phyloP scores from a whole-genome alignment of 2,329 filamentous ascomycete species.

The Aspergillus ochraceoroseus region DNA sequence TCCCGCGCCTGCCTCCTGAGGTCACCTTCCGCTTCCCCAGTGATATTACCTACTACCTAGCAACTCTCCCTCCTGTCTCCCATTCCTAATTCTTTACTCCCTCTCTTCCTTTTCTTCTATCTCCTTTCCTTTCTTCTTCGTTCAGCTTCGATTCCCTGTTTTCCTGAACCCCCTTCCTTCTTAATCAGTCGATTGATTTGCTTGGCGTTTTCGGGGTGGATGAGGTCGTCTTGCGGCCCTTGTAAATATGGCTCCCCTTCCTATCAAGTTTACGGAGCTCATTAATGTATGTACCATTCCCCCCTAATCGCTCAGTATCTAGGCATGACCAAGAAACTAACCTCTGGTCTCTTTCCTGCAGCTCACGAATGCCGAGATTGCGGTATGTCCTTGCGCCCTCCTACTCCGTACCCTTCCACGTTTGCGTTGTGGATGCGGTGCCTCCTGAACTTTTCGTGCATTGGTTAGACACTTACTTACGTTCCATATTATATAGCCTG shows the following conservation, averaged over 20 bases:
- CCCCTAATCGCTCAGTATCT: neutral
- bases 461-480: constrained; percentile 23
- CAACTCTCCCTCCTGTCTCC: constrained; percentile 14
- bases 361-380: constrained; percentile 52
- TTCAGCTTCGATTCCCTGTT: constrained; percentile 14
- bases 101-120: constrained; percentile 16
- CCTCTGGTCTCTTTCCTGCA: constrained; percentile 30
- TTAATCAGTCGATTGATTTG: constrained; percentile 28
- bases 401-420: constrained; percentile 10
- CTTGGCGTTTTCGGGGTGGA: constrained; percentile 41
- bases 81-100: constrained; percentile 12
- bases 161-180: constrained; percentile 22
- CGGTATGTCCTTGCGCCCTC: constrained; percentile 43
- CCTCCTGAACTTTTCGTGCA: constrained; percentile 1
- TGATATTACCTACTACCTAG: constrained; percentile 20
- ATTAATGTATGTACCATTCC: constrained; percentile 60
- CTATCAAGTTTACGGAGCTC: constrained; percentile 90
- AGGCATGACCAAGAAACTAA: constrained; percentile 28
- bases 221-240: constrained; percentile 42
- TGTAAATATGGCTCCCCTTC: constrained; percentile 60
- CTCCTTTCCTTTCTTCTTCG: constrained; percentile 5
- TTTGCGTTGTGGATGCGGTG: constrained; percentile 13
- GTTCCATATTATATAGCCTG: constrained; percentile 48
- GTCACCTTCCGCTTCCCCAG: constrained; percentile 36
- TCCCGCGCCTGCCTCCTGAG: constrained; percentile 38